Conservation (phyloP, 2,329 filamentous ascomycete genomes). For the Claviceps fusiformis region DNA sequence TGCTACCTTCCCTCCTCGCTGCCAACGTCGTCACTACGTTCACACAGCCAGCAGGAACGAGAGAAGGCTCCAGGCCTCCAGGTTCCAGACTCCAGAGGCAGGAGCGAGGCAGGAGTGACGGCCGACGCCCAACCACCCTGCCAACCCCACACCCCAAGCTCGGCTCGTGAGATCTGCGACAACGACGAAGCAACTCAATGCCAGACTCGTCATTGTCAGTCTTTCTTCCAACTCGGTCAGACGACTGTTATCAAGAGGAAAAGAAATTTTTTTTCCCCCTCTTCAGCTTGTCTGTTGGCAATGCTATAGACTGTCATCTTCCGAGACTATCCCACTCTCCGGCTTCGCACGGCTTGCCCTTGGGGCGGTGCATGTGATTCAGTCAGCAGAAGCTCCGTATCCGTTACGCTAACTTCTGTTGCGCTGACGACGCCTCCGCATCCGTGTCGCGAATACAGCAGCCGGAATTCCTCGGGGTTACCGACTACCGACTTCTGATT, state of each 20-base stretch:
- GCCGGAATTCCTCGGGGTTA: neutral
- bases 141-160: slow-evolving; percentile 1
- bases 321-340: neutral
- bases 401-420: neutral
- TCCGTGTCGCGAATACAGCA: neutral
- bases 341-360: neutral
- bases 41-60: neutral
- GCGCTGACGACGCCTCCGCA: neutral
- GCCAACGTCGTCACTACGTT: neutral
- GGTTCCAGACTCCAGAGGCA: neutral
- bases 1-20: neutral
- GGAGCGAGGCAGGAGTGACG: neutral
- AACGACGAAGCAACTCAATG: neutral
- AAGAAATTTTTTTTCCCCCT: neutral
- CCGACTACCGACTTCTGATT: neutral
- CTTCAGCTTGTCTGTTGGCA: neutral
- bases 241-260: neutral
- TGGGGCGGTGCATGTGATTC: neutral
- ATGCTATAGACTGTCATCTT: neutral
- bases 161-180: slow-evolving; percentile 1
- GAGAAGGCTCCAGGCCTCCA: neutral
- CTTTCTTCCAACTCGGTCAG: neutral
- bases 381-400: neutral
- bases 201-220: neutral
- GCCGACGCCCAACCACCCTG: neutral